Base-by-base conservation (phyloP, 768 basidiomycete genomes). In the Serendipita sp. region DNA sequence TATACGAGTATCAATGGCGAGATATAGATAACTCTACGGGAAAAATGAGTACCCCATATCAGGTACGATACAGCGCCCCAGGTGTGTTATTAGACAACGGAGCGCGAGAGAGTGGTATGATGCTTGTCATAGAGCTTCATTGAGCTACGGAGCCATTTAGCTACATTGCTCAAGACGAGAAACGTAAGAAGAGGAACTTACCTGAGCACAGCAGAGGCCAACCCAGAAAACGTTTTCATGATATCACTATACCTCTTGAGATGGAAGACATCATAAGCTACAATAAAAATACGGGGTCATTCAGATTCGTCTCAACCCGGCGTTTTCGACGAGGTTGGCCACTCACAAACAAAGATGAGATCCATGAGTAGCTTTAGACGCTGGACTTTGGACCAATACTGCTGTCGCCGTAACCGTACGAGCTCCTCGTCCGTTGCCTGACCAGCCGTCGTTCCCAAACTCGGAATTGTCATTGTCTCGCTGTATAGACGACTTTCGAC, bases 331-430 rank as follows among this genome's bases (percentile, higher is more conserved):
- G 34, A 46, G 13, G 44, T 18, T 36, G 11, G 8, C 2, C 13
- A 67, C 82, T 74, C 71, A 92, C 89, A 90, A 71, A 91, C 90
- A 74, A 91, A 92, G 70, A 90, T 82, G 67, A 92, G 75, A 73
- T 92, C 90, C 88, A 91, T 89, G 47, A 80, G 70, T 66, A 92
- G 76, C 76, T 92, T 92, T 64, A 78, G 76, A 65, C 85, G 76
- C 30, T 85, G 79, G 60, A 88, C 73, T 68, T 82, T 82, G 54
- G 91, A 75, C 89, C 89, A 91, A 70, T 85, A 84, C 69, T 82
- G 83, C 73, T 89, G 85, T 68, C 80, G 79, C 71, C 81, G 80
- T 41, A 93, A 79, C 47, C 86, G 76, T 60, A 75, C 71, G 52
- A 90, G 76, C 72, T 91, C 89, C 73, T 86, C 83, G 70, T 90